Percentiles rank a stretch among this genome's conserved stretches.
Evolutionary conservation across 441 rosid species (phyloP).

Genomic region (Pelargonium myrrhifolium): DNA sequence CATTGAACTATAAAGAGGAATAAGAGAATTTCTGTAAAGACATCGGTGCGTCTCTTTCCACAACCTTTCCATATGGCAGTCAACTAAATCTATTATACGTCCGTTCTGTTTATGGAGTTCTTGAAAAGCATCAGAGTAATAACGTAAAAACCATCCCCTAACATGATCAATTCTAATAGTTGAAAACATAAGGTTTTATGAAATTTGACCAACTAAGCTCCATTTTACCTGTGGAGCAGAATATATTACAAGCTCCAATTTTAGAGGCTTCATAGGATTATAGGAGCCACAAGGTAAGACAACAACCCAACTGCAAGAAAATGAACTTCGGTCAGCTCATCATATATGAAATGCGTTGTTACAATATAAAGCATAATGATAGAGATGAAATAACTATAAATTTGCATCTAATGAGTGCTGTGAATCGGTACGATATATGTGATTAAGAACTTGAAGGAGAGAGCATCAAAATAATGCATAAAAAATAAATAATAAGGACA

Average conservation of each 20-base stretch:
- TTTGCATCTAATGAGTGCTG: constrained; percentile 1
- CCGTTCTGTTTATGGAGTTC: too few relatives aligned
- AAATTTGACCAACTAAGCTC: constrained; percentile 4
- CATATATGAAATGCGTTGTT: too few relatives aligned
- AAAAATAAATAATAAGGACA: constrained; percentile 5
- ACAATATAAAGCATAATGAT: not conserved
- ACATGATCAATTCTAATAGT: not conserved
- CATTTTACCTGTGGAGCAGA: constrained; percentile 33
- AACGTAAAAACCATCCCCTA: too few relatives aligned
- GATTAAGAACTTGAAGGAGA: not conserved
- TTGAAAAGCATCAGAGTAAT: too few relatives aligned
- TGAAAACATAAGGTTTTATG: constrained; percentile 6
- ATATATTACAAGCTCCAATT: constrained; percentile 48
- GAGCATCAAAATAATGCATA: not conserved
- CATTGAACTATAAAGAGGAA: too few relatives aligned
- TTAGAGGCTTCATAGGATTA: constrained; percentile 32
- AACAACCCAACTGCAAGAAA: constrained; percentile 46
- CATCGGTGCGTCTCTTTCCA: too few relatives aligned
- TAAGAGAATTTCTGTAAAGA: too few relatives aligned
- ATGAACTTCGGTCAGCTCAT: constrained; percentile 11
- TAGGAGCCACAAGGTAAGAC: constrained; percentile 41
- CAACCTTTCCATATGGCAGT: too few relatives aligned
- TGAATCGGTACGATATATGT: constrained; percentile 3
- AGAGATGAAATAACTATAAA: not conserved
- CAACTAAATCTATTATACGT: too few relatives aligned